Evolutionary conservation across 2,329 filamentous ascomycete species (phyloP), one percentile per base, ranked within the genome.

Genomic region (Penicillium hesseltinei): DNA sequence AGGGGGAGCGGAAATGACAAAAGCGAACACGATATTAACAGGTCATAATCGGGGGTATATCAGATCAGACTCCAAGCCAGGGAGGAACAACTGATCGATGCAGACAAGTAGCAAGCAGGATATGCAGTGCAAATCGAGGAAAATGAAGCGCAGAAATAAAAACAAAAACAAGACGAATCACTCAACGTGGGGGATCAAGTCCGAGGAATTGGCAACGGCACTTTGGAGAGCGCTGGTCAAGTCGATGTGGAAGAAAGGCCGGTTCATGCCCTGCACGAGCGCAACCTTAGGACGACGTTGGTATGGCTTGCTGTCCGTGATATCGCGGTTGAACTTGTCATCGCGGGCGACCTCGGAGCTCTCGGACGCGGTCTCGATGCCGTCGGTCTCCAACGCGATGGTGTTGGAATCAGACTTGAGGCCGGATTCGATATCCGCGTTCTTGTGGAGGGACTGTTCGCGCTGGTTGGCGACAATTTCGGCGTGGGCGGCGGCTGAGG

Each of bases 211-310:
- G 31, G 88, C 85, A 66, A 97, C 85, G 3, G 92, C 93, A 66
- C 88, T 91, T 74, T 97, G 90, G 65, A 97, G 76, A 7, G 94
- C 94, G 68, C 88, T 92, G 4, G 91, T 94, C 51, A 97, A 77
- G 73, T 97, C 94, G 52, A 96, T 85, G 71, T 99, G 94, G 83
- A 99, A 97, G 65, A 97, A 83, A 5, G 94, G 93, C 65, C 90
- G 80, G 74, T 96, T 94, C 61, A 95, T 78, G n/a, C 93, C 90
- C 64, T 92, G 88, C 17, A 97, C 87, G 5, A 90, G 82, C 2
- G 89, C 87, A 29, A 84, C 75, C 65, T 71, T 76, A 58, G 62
- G 71, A 29, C 64, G 65, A 49, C 61, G 57, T 42, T 63, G 67
- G 62, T 80, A 80, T 3, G 75, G 82, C 64, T 79, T 82, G 68